phyloP scores from a whole-genome alignment of 768 basidiomycete species.

The Pholiota microspora region DNA sequence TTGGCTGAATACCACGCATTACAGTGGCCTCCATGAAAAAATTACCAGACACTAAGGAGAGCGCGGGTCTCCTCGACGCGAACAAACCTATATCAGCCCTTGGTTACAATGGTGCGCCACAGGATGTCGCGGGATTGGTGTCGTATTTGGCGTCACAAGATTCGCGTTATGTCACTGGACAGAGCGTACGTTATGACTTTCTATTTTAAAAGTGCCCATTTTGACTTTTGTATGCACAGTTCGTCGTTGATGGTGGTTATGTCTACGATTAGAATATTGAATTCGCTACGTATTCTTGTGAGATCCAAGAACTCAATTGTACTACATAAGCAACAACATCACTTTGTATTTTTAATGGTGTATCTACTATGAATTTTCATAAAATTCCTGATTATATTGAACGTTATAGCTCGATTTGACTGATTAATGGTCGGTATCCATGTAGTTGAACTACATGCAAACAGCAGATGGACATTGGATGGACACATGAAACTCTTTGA shows the following conservation, averaged over 20 bases:
- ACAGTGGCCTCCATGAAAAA: not conserved
- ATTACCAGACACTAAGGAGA: not conserved
- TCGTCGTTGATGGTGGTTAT: conserved; percentile 4
- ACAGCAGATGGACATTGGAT: no score
- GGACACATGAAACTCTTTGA: no score
- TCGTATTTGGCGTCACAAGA: conserved; percentile 32
- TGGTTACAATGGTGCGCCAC: conserved; percentile 23
- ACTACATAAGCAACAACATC: no score
- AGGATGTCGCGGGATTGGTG: conserved; percentile 30
- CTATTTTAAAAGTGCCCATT: no score
- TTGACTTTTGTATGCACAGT: not conserved
- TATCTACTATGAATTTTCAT: no score
- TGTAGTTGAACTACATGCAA: no score
- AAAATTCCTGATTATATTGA: no score
- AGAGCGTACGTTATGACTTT: not conserved
- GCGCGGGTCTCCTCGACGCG: not conserved
- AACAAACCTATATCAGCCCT: conserved; percentile 9
- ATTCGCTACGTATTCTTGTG: no score
- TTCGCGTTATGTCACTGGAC: conserved; percentile 32
- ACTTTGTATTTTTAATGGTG: no score
- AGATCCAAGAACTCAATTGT: no score
- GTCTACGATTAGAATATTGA: not conserved
- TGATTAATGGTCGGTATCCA: no score
- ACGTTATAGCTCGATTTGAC: no score
- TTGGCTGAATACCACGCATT: not conserved